A percentile compares a stretch with the other conserved stretches of the same genome.
Evolutionary conservation across 1,284 basidiomycete genomes (phyloP).

Genomic region (Cryptococcus maquisensis): DNA sequence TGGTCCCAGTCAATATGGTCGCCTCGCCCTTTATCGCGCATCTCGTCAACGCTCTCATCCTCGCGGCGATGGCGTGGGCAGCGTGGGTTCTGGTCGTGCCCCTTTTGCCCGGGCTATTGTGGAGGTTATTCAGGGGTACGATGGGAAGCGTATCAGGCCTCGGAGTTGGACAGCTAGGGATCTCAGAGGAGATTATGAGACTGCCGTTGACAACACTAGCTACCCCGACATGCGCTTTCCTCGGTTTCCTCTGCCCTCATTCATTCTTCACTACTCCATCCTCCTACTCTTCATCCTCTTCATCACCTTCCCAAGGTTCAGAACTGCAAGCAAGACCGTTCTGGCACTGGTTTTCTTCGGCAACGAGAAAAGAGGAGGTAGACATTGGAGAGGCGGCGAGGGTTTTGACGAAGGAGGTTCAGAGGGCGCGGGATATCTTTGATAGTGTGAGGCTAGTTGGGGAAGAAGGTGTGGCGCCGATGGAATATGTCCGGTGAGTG

Average conservation of each 20-base stretch:
- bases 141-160: slow-evolving; percentile 9
- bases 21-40: slow-evolving; percentile 22
- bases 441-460: slow-evolving; percentile 36
- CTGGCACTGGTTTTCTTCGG: slow-evolving; percentile 17
- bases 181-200: slow-evolving; percentile 5
- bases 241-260: slow-evolving; percentile 25
- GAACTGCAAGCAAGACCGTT: slow-evolving; percentile 22
- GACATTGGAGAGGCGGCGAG: slow-evolving; percentile 34
- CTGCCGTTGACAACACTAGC: slow-evolving; percentile 25
- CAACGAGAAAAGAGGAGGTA: not conserved
- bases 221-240: slow-evolving; percentile 33
- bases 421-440: slow-evolving; percentile 39
- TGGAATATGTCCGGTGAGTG: slow-evolving; percentile 40
- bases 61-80: slow-evolving; percentile 7
- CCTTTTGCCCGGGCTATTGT: slow-evolving; percentile 15
- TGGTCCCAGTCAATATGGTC: slow-evolving; percentile 16
- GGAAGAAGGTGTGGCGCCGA: slow-evolving; percentile 27
- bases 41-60: slow-evolving; percentile 20
- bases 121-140: slow-evolving; percentile 5
- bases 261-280: not conserved
- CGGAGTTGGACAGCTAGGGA: slow-evolving; percentile 7
- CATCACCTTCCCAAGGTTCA: slow-evolving; percentile 10
- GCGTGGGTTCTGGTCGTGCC: slow-evolving; percentile 18
- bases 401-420: slow-evolving; percentile 30
- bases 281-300: not conserved